A percentile compares a stretch with the other conserved stretches of the same genome.
phyloP scores from a whole-genome alignment of 1,284 basidiomycete genomes.

The Fomitopsis palustris region DNA sequence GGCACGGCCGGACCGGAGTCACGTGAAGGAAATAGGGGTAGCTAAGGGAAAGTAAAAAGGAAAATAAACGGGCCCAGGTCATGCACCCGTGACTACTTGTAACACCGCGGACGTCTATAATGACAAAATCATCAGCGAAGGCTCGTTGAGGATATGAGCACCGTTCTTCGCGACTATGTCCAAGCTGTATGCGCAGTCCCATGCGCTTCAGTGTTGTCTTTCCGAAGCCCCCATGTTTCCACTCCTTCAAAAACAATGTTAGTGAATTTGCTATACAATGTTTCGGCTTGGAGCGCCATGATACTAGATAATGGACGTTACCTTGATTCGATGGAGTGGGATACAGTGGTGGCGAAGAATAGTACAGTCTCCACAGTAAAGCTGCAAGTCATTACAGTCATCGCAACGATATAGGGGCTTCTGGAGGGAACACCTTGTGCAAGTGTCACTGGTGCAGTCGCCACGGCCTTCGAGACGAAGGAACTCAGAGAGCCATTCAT shows the following conservation, averaged over 20 bases:
- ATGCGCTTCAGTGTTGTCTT: background rate
- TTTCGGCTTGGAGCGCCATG: no score
- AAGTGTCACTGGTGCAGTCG: background rate
- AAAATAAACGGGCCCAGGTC: no score
- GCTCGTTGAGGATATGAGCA: conserved; percentile 2
- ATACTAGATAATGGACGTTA: no score
- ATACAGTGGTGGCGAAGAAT: background rate
- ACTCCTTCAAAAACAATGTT: no score
- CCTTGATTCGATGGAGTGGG: background rate
- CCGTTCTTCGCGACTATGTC: conserved; percentile 16
- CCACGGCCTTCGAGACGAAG: conserved; percentile 12
- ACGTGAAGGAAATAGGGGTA: no score
- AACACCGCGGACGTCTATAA: conserved; percentile 29
- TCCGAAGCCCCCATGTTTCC: background rate
- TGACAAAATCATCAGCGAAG: conserved; percentile 18
- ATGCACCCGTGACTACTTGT: no score
- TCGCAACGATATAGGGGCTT: background rate
- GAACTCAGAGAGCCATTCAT: conserved; percentile 11
- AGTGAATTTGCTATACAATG: no score
- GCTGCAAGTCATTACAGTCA: background rate
- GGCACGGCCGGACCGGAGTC: no score
- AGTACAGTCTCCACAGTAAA: background rate
- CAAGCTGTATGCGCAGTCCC: conserved; percentile 15
- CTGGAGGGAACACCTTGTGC: background rate
- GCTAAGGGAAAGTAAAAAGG: no score